Evolutionary conservation across 257 asterid genomes (phyloP), one percentile per base, ranked within the genome.

Genomic region (Plectranthus barbatus): DNA sequence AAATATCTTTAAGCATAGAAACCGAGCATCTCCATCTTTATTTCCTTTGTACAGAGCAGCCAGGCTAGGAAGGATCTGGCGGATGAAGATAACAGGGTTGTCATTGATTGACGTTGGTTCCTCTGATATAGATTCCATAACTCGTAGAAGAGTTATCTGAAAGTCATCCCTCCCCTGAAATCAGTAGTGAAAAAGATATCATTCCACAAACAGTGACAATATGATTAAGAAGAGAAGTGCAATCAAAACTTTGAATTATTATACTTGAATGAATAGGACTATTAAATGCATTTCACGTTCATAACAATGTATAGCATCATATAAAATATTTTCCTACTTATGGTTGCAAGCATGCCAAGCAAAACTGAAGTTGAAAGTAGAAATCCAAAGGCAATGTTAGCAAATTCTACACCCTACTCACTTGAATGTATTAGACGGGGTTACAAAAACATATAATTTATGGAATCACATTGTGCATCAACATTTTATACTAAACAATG

Each of bases 121-220:
- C 83, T 93, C 99, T 11, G 96, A 81, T 71, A 86, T 71, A 34
- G 87, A 82, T 81, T 90, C 97, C 39, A 93, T 64, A 65, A 90
- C 91, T 72, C 92, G 88, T 49, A 93, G 79, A 74, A 93, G 95
- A 36, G 95, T 90, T 70, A 81, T 83, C 76, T 87, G 97, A 72
- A 93, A 93, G 70, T 90, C 99, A 72, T 93, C 97, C 77, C 99
- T 81, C 36, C 96, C 99, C 99, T 93, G 90, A 77, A 78, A 83
- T 69, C 60, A 36, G 69, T 24, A 60, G 48, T 7, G 15, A 72
- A 14, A 18, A 46, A 34, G 23, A 54, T n/a, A n/a, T n/a, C 62
- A 64, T n/a, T 55, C 17, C 10, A 33, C 48, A 29, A n/a, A n/a
- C n/a, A n/a, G n/a, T n/a, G 46, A 12, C 57, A n/a, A n/a, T n/a